Conservation (phyloP, 1,284 basidiomycete genomes). For the Trichosporon inkin region DNA sequence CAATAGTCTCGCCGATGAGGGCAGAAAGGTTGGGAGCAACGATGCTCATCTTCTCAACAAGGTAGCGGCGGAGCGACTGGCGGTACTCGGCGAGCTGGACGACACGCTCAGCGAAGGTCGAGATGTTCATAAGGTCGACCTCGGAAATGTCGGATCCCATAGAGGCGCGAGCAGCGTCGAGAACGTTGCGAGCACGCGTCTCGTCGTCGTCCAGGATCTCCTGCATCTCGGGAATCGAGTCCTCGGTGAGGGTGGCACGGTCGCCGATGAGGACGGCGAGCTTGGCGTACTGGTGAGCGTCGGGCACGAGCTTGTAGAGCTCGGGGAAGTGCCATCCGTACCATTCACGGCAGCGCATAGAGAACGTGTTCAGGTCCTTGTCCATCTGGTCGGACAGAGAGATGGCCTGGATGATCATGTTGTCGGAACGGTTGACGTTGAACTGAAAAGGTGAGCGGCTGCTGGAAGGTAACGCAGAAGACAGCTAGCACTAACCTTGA, state of each 20-base stretch:
- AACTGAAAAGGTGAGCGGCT: constrained; percentile 55
- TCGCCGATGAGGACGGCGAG: constrained; percentile 84
- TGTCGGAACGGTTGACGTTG: constrained; percentile 98
- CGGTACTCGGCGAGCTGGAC: constrained; percentile 93
- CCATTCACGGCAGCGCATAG: constrained; percentile 98
- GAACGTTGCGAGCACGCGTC: constrained; percentile 83
- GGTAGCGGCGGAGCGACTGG: constrained; percentile 72
- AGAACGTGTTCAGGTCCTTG: constrained; percentile 99
- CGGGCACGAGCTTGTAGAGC: constrained; percentile 87
- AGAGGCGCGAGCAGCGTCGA: constrained; percentile 87
- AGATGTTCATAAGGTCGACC: constrained; percentile 95
- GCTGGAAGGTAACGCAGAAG: neutral
- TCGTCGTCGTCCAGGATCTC: constrained; percentile 81
- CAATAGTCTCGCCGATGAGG: constrained; percentile 93
- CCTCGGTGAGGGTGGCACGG: constrained; percentile 63
- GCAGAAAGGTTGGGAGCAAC: constrained; percentile 88
- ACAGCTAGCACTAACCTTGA: constrained; percentile 59
- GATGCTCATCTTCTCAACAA: constrained; percentile 79
- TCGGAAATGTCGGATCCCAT: constrained; percentile 94
- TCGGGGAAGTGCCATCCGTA: constrained; percentile 99
- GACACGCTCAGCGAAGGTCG: constrained; percentile 84
- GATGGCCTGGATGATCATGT: constrained; percentile 99
- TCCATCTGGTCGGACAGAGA: constrained; percentile 97
- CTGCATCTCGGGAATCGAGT: constrained; percentile 71
- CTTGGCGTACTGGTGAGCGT: constrained; percentile 92